A percentile compares a stretch with the other conserved stretches of the same genome.
phyloP scores from a whole-genome alignment of 805 yeast genomes.

The Saccharomycopsis sp. region DNA sequence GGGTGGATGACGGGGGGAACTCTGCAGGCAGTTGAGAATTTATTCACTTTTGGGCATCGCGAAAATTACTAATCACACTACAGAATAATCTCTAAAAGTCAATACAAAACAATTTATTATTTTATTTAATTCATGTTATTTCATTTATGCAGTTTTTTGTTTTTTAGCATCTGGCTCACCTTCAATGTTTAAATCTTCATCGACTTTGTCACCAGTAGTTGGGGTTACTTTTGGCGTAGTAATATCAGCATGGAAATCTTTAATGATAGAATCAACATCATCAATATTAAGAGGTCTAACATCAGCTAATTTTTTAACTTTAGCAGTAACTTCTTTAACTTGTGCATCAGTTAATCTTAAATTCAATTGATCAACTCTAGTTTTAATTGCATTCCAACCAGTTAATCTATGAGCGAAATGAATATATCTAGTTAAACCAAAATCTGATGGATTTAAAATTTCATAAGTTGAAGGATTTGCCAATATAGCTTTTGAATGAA shows the following conservation, averaged over 20 bases:
- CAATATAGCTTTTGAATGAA: conserved; percentile 96
- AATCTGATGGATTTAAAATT: conserved; percentile 89
- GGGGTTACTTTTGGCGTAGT: conserved; percentile 44
- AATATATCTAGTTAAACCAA: conserved; percentile 92
- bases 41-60: too few species aligned
- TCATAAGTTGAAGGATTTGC: conserved; percentile 99
- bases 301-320: conserved; percentile 92
- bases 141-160: background rate
- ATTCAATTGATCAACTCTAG: conserved; percentile 95
- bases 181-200: background rate
- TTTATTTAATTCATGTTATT: background rate
- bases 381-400: conserved; percentile 98
- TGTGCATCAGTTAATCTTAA: conserved; percentile 84
- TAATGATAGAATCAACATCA: conserved; percentile 94
- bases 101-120: too few species aligned
- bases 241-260: conserved; percentile 80
- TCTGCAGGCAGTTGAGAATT: too few species aligned
- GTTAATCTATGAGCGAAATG: conserved; percentile 97
- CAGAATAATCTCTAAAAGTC: too few species aligned
- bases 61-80: too few species aligned
- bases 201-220: background rate
- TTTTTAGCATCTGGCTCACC: conserved; percentile 1
- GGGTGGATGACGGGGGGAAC: too few species aligned
- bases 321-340: conserved; percentile 88
- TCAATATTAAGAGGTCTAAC: conserved; percentile 91